Evolutionary conservation across 768 basidiomycete genomes (phyloP), one percentile per base, ranked within the genome.

Genomic region (Boletus barrowsii): DNA sequence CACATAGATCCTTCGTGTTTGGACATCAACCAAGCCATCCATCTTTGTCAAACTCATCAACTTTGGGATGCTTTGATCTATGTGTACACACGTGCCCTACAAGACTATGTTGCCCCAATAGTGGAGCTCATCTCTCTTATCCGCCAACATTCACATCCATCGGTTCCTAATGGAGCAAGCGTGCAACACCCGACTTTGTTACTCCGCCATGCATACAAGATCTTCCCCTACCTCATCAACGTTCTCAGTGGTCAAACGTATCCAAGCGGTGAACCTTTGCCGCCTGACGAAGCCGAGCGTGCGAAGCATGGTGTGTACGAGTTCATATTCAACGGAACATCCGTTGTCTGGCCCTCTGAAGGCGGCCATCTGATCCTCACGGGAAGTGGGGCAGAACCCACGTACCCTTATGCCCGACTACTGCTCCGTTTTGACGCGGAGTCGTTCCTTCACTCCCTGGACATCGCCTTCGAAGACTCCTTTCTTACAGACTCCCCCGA

Each of bases 51-150:
- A 68, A 79, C 72, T 53, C 81, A 93, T 64, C 79, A 79, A 26
- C 82, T 98, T 5, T 97, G 93, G 74, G 96, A 98, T 63, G 94
- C 96, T 0, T 80, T 98, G 54, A 87, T 96, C 53, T 95, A 97
- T 68, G 86, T 98, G 36, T 96, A 95, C 69, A 96, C 88, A 10
- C 82, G 87, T 43, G 92, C 94, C 4, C 72, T 99, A 61, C 79
- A 76, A 56, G 97, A 99, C 67, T 97, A 88, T 55, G 86, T 94
- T 33, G 83, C 92, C 8, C 96, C 97, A 1, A 73, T 98, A 6
- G 88, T 95, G 53, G 89, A 93, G 59, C 76, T 97, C 13, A 76
- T 98, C 37, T 80, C 76, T 10, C 81, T 97, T 42, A 83, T 98
- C 39, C 82, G 87, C 14, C 77, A 77, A 53, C 59, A 68, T 30